These are phyloP conservation scores for Trichomonas vaginalis DNA, from an alignment of 208 protist species.

Conservation along the genomic window DNA sequence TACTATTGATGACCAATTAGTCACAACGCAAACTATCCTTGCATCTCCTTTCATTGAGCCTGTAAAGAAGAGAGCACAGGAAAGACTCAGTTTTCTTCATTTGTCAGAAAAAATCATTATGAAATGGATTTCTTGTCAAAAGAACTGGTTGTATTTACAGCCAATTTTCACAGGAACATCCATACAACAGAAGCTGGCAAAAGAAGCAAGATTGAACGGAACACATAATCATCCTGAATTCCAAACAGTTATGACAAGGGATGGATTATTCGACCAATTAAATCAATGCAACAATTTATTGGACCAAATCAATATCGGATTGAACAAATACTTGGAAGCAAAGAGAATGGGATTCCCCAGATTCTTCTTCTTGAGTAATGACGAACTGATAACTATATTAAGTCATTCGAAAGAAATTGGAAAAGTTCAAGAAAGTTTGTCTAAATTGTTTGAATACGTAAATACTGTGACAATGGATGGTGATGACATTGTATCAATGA, in stretches of 20 bases:
- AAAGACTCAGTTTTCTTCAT: slow-evolving; percentile 35
- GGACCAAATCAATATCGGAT: slow-evolving; percentile 57
- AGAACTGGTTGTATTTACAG: slow-evolving; percentile 87
- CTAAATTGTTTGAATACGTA: slow-evolving; percentile 87
- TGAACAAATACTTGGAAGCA: slow-evolving; percentile 63
- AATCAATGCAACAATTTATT: slow-evolving; percentile 56
- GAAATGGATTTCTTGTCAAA: slow-evolving; percentile 55
- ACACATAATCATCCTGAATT: slow-evolving; percentile 44
- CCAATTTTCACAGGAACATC: slow-evolving; percentile 89
- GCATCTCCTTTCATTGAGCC: slow-evolving; percentile 52
- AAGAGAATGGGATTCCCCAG: slow-evolving; percentile 57
- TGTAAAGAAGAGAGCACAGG: slow-evolving; percentile 34
- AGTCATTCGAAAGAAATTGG: slow-evolving; percentile 76
- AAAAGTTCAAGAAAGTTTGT: slow-evolving; percentile 80
- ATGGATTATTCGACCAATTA: slow-evolving; percentile 65
- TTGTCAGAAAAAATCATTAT: slow-evolving; percentile 40
- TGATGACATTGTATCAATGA: slow-evolving; percentile 48
- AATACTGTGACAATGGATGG: slow-evolving; percentile 46
- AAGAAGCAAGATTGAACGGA: slow-evolving; percentile 59
- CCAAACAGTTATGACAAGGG: slow-evolving; percentile 62
- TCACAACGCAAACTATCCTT: slow-evolving; percentile 22
- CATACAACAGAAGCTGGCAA: slow-evolving; percentile 78
- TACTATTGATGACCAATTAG: slow-evolving; percentile 25
- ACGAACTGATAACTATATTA: slow-evolving; percentile 89
- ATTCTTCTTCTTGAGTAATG: slow-evolving; percentile 82